phyloP scores from a whole-genome alignment of 2,329 filamentous ascomycete species.

The Talaromyces sp. region DNA sequence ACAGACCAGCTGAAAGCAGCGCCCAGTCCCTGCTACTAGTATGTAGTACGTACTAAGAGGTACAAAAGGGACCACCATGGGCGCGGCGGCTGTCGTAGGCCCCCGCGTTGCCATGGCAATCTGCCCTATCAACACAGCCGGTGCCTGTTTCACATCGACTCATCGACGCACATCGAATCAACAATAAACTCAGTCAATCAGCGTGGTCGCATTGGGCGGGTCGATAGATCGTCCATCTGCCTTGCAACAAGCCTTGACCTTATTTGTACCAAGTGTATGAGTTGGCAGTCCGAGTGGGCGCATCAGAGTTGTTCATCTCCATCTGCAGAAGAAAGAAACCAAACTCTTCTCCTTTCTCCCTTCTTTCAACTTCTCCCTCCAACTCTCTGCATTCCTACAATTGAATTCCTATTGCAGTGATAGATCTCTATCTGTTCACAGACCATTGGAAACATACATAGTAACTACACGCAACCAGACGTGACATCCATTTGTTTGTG shows the following conservation, averaged over 20 bases:
- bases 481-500: not conserved
- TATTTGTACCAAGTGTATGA: constrained; percentile 6
- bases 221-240: constrained; percentile 11
- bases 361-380: constrained; percentile 14
- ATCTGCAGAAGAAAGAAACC: constrained; percentile 15
- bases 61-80: not conserved
- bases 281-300: constrained; percentile 1
- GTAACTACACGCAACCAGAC: not conserved
- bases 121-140: constrained; percentile 14
- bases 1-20: not conserved
- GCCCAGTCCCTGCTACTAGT: not conserved
- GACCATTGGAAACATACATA: not conserved
- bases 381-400: not conserved
- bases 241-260: constrained; percentile 8
- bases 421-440: not conserved
- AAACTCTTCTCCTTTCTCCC: constrained; percentile 20
- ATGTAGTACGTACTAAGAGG: too few species aligned
- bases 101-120: constrained; percentile 18
- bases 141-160: constrained; percentile 10
- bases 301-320: not conserved
- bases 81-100: not conserved
- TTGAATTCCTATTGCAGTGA: not conserved
- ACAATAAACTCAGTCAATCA: constrained; percentile 2
- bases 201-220: constrained; percentile 6
- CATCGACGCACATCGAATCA: constrained; percentile 1